Percentiles rank a stretch among this genome's conserved stretches.
These are phyloP conservation scores for Crepidotus variabilis DNA, from an alignment of 768 basidiomycete genomes.

Conservation along the genomic window DNA sequence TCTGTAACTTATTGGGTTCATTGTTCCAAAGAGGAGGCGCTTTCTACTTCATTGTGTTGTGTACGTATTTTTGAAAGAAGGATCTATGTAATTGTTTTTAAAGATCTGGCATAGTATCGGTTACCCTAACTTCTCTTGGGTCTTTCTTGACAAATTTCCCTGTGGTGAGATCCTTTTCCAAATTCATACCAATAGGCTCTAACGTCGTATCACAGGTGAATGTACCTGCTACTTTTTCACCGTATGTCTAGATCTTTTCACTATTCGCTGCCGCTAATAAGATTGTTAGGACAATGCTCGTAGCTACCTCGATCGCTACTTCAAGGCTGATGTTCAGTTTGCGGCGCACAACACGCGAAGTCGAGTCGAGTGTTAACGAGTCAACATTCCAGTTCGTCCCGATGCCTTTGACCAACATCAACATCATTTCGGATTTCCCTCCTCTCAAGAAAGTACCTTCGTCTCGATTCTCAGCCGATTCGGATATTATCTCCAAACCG, in stretches of 20 bases:
- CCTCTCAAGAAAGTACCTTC: neutral
- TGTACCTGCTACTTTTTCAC: slow-evolving; percentile 32
- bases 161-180: slow-evolving; percentile 21
- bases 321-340: slow-evolving; percentile 28
- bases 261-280: neutral
- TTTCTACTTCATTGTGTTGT: slow-evolving; percentile 37
- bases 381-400: slow-evolving; percentile 5
- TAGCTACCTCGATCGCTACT: slow-evolving; percentile 26
- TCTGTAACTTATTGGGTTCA: neutral
- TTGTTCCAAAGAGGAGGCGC: slow-evolving; percentile 30
- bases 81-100: neutral
- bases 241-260: slow-evolving; percentile 16
- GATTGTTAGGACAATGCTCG: slow-evolving; percentile 19
- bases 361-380: slow-evolving; percentile 1
- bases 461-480: neutral
- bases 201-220: slow-evolving; percentile 24
- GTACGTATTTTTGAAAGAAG: slow-evolving; percentile 8
- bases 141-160: slow-evolving; percentile 28
- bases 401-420: neutral
- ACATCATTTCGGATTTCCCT: neutral
- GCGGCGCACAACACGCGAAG: slow-evolving; percentile 5
- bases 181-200: too few relatives aligned
- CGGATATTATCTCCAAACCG: neutral
- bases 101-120: slow-evolving; percentile 20
- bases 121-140: slow-evolving; percentile 28